Conservation (phyloP, 2,329 filamentous ascomycete species). For the Fusarium sp. region DNA sequence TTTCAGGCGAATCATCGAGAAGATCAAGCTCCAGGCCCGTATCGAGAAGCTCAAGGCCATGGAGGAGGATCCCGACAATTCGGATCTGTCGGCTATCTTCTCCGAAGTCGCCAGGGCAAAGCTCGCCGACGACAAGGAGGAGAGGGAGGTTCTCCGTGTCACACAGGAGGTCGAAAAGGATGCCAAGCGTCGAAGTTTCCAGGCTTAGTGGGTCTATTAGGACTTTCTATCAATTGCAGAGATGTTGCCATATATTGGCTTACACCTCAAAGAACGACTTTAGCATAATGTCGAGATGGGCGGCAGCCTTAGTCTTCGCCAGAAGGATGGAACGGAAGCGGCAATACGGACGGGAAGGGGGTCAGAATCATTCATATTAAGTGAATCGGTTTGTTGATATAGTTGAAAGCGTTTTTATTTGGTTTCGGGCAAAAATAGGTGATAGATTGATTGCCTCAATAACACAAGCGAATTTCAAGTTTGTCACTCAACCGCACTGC, state of each 20-base stretch:
- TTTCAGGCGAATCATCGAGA: conserved; percentile 91
- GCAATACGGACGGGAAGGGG: background rate
- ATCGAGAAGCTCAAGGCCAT: conserved; percentile 95
- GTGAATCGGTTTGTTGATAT: conserved; percentile 5
- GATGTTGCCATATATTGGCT: background rate
- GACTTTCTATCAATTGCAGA: background rate
- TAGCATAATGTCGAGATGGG: background rate
- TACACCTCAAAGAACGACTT: background rate
- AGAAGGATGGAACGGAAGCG: background rate
- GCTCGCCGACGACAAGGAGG: conserved; percentile 81
- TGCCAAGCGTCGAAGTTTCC: conserved; percentile 50
- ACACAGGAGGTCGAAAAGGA: conserved; percentile 68
- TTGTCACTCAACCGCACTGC: background rate
- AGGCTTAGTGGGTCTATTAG: conserved; percentile 18
- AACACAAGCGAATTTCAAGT: conserved; percentile 1
- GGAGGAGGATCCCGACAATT: conserved; percentile 81
- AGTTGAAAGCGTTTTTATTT: conserved; percentile 26
- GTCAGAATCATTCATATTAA: background rate
- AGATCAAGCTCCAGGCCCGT: conserved; percentile 94
- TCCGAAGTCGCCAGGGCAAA: conserved; percentile 94
- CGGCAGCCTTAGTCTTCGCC: background rate
- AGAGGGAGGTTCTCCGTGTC: conserved; percentile 79
- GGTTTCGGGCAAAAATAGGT: background rate
- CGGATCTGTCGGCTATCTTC: conserved; percentile 76
- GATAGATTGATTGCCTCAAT: conserved; percentile 1